Conservation (phyloP, 2,329 filamentous ascomycete genomes). For the Curvularia sp. region DNA sequence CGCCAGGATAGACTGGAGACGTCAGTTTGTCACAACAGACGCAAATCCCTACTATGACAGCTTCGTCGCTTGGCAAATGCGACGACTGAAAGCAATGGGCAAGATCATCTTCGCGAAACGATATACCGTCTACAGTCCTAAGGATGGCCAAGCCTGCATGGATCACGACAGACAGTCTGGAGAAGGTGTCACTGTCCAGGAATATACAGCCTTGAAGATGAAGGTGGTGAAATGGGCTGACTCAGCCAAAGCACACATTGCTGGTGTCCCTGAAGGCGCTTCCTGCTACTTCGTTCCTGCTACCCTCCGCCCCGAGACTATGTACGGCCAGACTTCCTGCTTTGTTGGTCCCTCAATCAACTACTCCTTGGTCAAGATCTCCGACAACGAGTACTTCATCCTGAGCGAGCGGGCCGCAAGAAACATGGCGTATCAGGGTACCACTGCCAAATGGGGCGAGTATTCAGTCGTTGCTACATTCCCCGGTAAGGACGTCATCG, state of each 20-base stretch:
- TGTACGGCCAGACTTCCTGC: constrained; percentile 97
- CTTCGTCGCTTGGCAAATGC: constrained; percentile 98
- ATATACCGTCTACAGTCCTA: constrained; percentile 88
- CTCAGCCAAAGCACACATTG: constrained; percentile 71
- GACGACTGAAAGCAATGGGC: constrained; percentile 81
- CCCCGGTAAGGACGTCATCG: constrained; percentile 79
- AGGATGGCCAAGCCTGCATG: constrained; percentile 87
- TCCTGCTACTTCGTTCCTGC: constrained; percentile 90
- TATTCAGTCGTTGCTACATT: constrained; percentile 78
- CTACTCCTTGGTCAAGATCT: constrained; percentile 85
- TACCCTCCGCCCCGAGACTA: constrained; percentile 92
- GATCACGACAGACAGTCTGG: constrained; percentile 84
- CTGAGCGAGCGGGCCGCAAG: constrained; percentile 82
- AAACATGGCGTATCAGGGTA: constrained; percentile 95
- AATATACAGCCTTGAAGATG: constrained; percentile 92
- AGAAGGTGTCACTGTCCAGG: constrained; percentile 83
- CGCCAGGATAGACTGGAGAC: constrained; percentile 88
- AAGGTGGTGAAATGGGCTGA: constrained; percentile 89
- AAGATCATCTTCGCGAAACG: constrained; percentile 95
- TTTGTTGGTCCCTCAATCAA: constrained; percentile 90
- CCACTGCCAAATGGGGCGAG: constrained; percentile 78
- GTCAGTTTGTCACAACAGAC: constrained; percentile 92
- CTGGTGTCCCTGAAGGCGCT: constrained; percentile 78
- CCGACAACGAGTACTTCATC: constrained; percentile 75
- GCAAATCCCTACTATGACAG: constrained; percentile 96